A percentile compares a stretch with the other conserved stretches of the same genome.
phyloP scores from a whole-genome alignment of 352 stramenopile genomes.

The Phytophthora citricola region DNA sequence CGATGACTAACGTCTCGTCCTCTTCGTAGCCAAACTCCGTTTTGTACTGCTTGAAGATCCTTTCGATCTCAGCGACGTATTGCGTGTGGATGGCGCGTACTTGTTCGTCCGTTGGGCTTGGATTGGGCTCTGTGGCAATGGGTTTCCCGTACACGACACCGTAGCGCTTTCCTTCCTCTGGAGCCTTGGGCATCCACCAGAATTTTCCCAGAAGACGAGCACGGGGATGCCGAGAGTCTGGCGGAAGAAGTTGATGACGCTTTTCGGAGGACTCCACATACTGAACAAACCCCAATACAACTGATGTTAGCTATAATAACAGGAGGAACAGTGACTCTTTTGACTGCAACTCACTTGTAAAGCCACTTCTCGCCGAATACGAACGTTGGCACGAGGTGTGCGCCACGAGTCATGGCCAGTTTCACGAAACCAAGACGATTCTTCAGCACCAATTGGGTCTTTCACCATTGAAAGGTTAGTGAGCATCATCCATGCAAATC shows the following conservation, averaged over 20 bases:
- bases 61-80: slow-evolving; percentile 64
- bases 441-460: slow-evolving; percentile 50
- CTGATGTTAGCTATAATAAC: background rate
- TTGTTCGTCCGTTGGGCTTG: slow-evolving; percentile 61
- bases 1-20: slow-evolving; percentile 68
- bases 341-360: slow-evolving; percentile 44
- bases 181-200: slow-evolving; percentile 66
- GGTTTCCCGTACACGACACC: slow-evolving; percentile 75
- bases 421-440: slow-evolving; percentile 57
- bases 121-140: slow-evolving; percentile 46
- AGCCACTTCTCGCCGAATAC: slow-evolving; percentile 67
- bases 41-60: slow-evolving; percentile 73
- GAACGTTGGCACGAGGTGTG: slow-evolving; percentile 54
- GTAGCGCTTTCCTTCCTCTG: slow-evolving; percentile 58
- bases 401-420: slow-evolving; percentile 50
- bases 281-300: slow-evolving; percentile 12
- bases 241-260: slow-evolving; percentile 54
- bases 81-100: slow-evolving; percentile 48
- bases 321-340: too few species aligned
- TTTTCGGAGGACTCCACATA: slow-evolving; percentile 63
- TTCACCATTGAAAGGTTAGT: background rate
- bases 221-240: slow-evolving; percentile 68
- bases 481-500: too few species aligned
- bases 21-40: slow-evolving; percentile 63
- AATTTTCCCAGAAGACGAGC: slow-evolving; percentile 77